Base-by-base conservation (phyloP, 1,284 basidiomycete species). In the Rhodotorula sp. region DNA sequence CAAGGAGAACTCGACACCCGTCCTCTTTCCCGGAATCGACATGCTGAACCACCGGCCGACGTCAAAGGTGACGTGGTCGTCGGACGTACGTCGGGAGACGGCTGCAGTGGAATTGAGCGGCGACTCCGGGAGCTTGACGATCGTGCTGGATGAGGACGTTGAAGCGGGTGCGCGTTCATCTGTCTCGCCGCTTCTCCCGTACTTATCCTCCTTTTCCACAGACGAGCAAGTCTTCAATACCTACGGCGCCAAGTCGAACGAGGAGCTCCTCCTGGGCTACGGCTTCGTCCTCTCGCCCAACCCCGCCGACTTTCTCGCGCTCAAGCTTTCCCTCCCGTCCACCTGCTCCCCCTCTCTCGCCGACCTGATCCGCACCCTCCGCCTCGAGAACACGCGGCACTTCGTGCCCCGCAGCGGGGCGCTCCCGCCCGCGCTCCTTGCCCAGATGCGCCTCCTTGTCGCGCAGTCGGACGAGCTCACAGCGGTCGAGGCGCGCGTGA, bases 1-100 rank as follows among this genome's bases (percentile, higher is more conserved):
- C 77, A 25, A 74, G 57, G 81, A 74, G 21, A 80, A 85, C 13
- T 88, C 89, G 0, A 85, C 90, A 69, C 91, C 91, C 0, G 85
- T 96, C 15, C 87, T 96, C 44, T 84, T 96, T 46, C 94, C 94
- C 0, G 91, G 91, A 0, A 84, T 94, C 34, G 94, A 96, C 81
- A 84, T 89, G 12, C 83, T 95, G 61, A 96, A 96, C 78, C 94
- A 95, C 80, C 87, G 84, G 55, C 88, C 86, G 53, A 88, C 82
- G 8, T 86, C 87, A 66, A 88, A 87, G 3, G 90, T 94, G 51
- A 89, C 91, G 0, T 96, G 93, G 93, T 81, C 88, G 19, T 86
- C 90, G 0, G 74, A 75, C 29, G 69, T 67, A 22, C 56, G 61
- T 13, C 32, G 41, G 17, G 55, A 46, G 32, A 58, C 9, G 12